Conservation (phyloP, 2,329 filamentous ascomycete species). For the Bisporella sp. region DNA sequence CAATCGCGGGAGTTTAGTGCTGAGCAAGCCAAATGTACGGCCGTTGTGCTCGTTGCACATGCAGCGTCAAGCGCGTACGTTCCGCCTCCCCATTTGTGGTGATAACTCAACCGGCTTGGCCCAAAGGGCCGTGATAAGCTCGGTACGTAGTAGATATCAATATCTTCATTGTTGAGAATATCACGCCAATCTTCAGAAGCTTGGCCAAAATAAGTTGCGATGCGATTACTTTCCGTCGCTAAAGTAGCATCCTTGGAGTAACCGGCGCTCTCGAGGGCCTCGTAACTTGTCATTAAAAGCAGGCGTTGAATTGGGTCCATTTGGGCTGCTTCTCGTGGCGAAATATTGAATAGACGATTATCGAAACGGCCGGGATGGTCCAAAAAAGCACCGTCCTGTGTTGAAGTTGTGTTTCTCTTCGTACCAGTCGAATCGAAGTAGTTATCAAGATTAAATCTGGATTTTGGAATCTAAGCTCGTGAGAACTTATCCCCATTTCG, state of each 20-base stretch:
- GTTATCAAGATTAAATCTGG: too few relatives aligned
- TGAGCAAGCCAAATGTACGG: slow-evolving; percentile 24
- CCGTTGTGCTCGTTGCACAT: slow-evolving; percentile 33
- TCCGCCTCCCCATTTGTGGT: slow-evolving; percentile 37
- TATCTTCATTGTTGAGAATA: slow-evolving; percentile 22
- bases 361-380: slow-evolving; percentile 73
- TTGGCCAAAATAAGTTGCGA: slow-evolving; percentile 26
- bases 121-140: slow-evolving; percentile 26
- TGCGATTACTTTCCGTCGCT: slow-evolving; percentile 34
- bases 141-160: slow-evolving; percentile 24
- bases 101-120: slow-evolving; percentile 31
- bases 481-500: too few relatives aligned
- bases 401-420: slow-evolving; percentile 69
- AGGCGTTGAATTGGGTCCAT: slow-evolving; percentile 77
- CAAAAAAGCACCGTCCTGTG: slow-evolving; percentile 66
- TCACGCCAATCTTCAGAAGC: slow-evolving; percentile 27
- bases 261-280: slow-evolving; percentile 75
- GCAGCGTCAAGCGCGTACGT: slow-evolving; percentile 34
- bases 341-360: slow-evolving; percentile 81
- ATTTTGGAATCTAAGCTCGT: too few relatives aligned
- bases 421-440: slow-evolving; percentile 48
- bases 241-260: slow-evolving; percentile 43
- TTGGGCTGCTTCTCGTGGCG: slow-evolving; percentile 70
- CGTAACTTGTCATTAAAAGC: slow-evolving; percentile 69
- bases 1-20: slow-evolving; percentile 23